Percentiles rank a stretch among this genome's conserved stretches.
Conservation (phyloP, 2,329 filamentous ascomycete species). For the Fusarium redolens region DNA sequence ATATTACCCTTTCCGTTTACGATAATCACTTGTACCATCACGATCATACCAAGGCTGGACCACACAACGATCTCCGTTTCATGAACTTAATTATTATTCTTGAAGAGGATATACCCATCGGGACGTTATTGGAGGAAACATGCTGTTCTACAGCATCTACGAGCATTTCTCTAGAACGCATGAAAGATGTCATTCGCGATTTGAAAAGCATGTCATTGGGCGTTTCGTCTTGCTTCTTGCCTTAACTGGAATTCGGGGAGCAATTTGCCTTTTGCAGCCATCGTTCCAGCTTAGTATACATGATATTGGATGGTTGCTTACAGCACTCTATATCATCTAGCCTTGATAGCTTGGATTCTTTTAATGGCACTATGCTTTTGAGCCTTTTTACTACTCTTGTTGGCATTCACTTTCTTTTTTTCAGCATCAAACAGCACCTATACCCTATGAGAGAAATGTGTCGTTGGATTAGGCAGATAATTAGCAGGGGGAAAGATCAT, state of each 20-base stretch:
- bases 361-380: background rate
- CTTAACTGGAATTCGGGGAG: background rate
- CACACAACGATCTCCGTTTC: conserved; percentile 33
- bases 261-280: conserved; percentile 6
- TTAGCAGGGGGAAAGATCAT: background rate
- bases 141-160: conserved; percentile 2
- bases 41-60: conserved; percentile 41
- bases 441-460: conserved; percentile 22
- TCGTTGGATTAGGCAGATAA: conserved; percentile 6
- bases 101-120: conserved; percentile 48
- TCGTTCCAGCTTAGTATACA: conserved; percentile 5
- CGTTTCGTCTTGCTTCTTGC: conserved; percentile 15
- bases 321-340: background rate
- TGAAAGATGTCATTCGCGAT: conserved; percentile 23
- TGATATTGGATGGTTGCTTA: conserved; percentile 7
- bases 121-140: conserved; percentile 45
- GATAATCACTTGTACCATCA: conserved; percentile 42
- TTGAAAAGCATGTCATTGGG: conserved; percentile 30
- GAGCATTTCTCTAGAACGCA: conserved; percentile 22
- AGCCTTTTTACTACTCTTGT: background rate
- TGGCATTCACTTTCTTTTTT: background rate
- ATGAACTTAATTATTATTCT: conserved; percentile 39
- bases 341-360: background rate
- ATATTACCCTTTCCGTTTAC: conserved; percentile 20
- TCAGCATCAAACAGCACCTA: conserved; percentile 13